Percentiles rank a stretch among this genome's conserved stretches.
Conservation (phyloP, 192 early-diverging fungal species). For the Rhizophlyctis rosea region DNA sequence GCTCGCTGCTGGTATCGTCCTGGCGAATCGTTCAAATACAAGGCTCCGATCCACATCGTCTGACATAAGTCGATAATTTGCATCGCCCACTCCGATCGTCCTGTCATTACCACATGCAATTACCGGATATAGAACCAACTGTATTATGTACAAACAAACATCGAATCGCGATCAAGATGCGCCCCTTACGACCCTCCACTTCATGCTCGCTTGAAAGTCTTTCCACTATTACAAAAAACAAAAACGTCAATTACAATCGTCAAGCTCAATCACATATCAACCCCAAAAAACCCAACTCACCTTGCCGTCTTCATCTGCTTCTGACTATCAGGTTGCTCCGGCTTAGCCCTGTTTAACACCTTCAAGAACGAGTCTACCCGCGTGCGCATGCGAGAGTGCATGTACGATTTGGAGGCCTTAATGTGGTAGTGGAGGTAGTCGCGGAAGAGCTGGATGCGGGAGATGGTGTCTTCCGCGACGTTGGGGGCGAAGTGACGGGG, state of each 20-base stretch:
- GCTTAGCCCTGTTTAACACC: constrained; percentile 97
- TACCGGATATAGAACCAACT: too few species aligned
- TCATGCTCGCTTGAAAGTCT: constrained; percentile 37
- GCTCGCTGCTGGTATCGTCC: too few species aligned
- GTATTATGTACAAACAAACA: too few species aligned
- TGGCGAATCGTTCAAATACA: too few species aligned
- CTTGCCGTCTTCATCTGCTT: constrained; percentile 51
- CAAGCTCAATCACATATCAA: background rate
- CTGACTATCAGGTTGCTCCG: constrained; percentile 63
- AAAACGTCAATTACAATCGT: background rate
- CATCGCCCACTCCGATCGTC: too few species aligned
- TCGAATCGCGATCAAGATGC: too few species aligned
- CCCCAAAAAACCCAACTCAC: constrained; percentile 13
- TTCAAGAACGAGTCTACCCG: constrained; percentile 95
- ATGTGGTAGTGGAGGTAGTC: constrained; percentile 99
- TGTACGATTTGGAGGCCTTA: constrained; percentile 98
- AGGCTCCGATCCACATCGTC: too few species aligned
- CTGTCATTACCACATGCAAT: too few species aligned
- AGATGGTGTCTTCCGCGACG: constrained; percentile 85
- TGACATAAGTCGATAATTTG: too few species aligned
- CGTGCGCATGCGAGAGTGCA: constrained; percentile 96
- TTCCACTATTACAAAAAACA: constrained; percentile 30
- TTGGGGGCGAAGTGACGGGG: constrained; percentile 81
- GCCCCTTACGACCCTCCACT: too few species aligned
- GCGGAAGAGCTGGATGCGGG: constrained; percentile 93